Conservation (phyloP, 495 filamentous ascomycete species). For the Pyrenula massariospora region DNA sequence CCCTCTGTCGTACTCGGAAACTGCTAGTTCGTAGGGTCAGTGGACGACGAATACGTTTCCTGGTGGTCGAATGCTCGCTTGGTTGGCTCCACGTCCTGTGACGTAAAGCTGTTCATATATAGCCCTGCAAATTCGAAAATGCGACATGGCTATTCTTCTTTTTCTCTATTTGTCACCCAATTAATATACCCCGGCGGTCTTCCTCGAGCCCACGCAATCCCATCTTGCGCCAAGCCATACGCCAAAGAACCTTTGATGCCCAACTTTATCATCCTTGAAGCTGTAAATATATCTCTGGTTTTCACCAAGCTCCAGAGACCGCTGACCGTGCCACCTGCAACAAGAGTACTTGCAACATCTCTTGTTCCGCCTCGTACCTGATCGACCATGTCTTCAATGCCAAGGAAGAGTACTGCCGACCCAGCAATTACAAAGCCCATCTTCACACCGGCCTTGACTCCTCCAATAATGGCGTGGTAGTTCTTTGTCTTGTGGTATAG, state of each 20-base stretch:
- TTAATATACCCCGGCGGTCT: conserved; percentile 62
- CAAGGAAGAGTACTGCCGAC: conserved; percentile 57
- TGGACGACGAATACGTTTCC: too few relatives aligned
- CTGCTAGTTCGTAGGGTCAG: too few relatives aligned
- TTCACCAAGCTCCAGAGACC: conserved; percentile 65
- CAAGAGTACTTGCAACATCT: conserved; percentile 64
- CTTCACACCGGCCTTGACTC: conserved; percentile 60
- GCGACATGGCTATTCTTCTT: background rate
- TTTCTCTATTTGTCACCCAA: conserved; percentile 16
- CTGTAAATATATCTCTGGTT: conserved; percentile 66
- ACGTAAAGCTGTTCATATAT: too few relatives aligned
- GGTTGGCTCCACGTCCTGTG: too few relatives aligned
- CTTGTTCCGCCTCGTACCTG: conserved; percentile 49
- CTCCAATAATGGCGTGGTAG: conserved; percentile 66
- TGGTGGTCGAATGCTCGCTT: too few relatives aligned
- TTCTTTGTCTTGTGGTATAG: conserved; percentile 97
- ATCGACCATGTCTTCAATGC: conserved; percentile 78
- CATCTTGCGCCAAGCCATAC: conserved; percentile 76
- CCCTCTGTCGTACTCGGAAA: too few relatives aligned
- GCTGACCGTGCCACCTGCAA: conserved; percentile 69
- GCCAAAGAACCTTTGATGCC: conserved; percentile 65
- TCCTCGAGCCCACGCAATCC: conserved; percentile 48
- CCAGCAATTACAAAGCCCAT: conserved; percentile 60
- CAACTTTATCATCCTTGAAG: conserved; percentile 71
- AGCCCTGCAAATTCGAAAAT: too few relatives aligned